Evolutionary conservation across 768 basidiomycete species (phyloP).

Genomic region (Chalciporus piperatus): DNA sequence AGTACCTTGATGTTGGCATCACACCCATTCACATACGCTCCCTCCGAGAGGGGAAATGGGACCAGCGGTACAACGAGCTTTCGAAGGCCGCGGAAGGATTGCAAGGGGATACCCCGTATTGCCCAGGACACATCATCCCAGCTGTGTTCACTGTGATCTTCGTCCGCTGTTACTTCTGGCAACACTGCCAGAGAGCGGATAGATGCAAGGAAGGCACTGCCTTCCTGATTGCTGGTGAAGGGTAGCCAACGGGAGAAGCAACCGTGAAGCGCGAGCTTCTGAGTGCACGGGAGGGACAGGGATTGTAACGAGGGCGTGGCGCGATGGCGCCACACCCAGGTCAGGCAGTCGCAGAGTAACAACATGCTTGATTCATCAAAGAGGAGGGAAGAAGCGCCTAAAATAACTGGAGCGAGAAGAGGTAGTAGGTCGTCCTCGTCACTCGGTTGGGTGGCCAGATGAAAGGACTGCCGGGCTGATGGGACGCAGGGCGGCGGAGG

Average conservation of each 20-base stretch:
- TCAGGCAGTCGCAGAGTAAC: constrained; percentile 35
- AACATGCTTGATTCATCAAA: constrained; percentile 31
- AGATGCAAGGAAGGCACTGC: constrained; percentile 34
- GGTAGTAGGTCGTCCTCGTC: constrained; percentile 21
- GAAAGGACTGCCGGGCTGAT: constrained; percentile 12
- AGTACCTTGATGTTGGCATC: neutral
- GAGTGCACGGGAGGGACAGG: constrained; percentile 22
- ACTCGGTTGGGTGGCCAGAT: neutral
- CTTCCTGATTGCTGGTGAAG: constrained; percentile 29
- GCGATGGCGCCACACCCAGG: constrained; percentile 1
- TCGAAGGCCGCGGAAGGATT: constrained; percentile 28
- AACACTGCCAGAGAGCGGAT: constrained; percentile 37
- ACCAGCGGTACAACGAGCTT: neutral
- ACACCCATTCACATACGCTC: neutral
- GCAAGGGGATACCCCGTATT: constrained; percentile 29
- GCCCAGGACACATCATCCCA: neutral
- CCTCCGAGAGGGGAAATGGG: no score
- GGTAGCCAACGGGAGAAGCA: constrained; percentile 29
- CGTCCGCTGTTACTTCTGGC: neutral
- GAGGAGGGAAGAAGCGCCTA: constrained; percentile 23
- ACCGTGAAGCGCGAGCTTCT: constrained; percentile 33
- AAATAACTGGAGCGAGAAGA: constrained; percentile 8
- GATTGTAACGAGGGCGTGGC: constrained; percentile 14
- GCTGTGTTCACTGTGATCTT: neutral
- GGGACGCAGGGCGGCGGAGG: constrained; percentile 14